A percentile compares a stretch with the other conserved stretches of the same genome.
Conservation (phyloP, 139 green algal species). For the Trebouxia sp. region DNA sequence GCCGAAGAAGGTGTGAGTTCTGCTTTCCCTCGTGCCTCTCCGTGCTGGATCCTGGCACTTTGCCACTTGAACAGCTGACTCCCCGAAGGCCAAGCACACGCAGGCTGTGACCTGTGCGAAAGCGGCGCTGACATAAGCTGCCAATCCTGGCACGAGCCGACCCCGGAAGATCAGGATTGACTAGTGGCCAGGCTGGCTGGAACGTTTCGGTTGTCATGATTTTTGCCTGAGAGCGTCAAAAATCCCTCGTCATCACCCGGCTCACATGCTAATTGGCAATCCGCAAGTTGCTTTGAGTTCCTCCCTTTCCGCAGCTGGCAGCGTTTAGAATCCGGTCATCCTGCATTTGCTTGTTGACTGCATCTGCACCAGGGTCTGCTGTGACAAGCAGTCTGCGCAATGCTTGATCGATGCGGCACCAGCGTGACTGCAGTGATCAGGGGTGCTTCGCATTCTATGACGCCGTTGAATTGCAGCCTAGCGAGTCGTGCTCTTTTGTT, state of each 20-base stretch:
- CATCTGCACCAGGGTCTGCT: too few relatives aligned
- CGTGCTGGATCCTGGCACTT: not conserved
- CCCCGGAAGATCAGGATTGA: not conserved
- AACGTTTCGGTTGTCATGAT: constrained; percentile 15
- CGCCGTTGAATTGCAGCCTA: too few relatives aligned
- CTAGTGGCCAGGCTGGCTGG: not conserved
- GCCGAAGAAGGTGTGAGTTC: too few relatives aligned
- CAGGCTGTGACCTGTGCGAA: not conserved
- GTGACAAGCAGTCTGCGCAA: too few relatives aligned
- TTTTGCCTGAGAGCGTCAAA: not conserved
- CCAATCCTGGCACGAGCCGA: not conserved
- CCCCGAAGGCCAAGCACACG: not conserved
- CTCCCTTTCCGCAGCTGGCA: not conserved
- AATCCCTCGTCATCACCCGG: not conserved
- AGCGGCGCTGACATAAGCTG: not conserved
- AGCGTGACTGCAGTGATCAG: too few relatives aligned
- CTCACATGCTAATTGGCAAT: constrained; percentile 10
- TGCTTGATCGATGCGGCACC: too few relatives aligned
- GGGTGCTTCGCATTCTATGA: too few relatives aligned
- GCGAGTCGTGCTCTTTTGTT: too few relatives aligned
- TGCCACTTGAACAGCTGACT: not conserved
- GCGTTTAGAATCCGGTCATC: not conserved
- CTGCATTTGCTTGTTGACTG: not conserved
- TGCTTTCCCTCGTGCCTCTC: not conserved
- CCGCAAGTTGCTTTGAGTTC: not conserved